phyloP scores from a whole-genome alignment of 768 basidiomycete genomes.

The Pleurotus eryngii region DNA sequence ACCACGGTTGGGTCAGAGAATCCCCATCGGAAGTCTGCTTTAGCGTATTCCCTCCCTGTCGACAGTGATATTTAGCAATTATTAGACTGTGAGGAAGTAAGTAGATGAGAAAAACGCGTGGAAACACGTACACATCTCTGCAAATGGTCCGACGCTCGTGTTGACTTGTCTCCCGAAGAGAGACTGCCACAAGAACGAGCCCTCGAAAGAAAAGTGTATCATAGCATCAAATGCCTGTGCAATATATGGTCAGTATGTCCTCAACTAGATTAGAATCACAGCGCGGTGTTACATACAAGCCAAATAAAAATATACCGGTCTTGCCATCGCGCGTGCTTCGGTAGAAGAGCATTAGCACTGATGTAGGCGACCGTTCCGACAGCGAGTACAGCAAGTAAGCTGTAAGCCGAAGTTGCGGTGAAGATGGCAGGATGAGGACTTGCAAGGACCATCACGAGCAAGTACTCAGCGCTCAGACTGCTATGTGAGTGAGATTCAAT shows the following conservation, averaged over 20 bases:
- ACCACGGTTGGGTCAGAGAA: conserved; percentile 75
- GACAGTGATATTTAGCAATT: neutral
- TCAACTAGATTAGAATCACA: neutral
- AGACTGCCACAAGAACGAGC: conserved; percentile 76
- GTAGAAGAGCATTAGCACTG: conserved; percentile 55
- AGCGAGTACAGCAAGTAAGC: conserved; percentile 55
- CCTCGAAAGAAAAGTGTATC: conserved; percentile 78
- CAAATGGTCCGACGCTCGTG: conserved; percentile 64
- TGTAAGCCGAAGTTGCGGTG: conserved; percentile 59
- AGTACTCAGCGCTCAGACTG: neutral
- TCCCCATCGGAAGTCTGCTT: conserved; percentile 83
- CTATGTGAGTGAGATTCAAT: neutral
- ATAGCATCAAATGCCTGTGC: conserved; percentile 75
- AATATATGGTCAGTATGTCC: neutral
- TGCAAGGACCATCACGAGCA: neutral
- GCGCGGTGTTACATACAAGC: conserved; percentile 47
- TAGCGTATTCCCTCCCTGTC: conserved; percentile 77
- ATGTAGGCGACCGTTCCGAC: conserved; percentile 49
- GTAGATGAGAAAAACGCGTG: neutral
- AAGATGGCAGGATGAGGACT: conserved; percentile 30
- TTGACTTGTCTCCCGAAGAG: conserved; percentile 72
- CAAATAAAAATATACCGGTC: conserved; percentile 75
- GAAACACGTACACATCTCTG: conserved; percentile 64
- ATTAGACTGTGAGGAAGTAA: neutral
- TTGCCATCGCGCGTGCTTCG: conserved; percentile 59